Evolutionary conservation across 2,329 filamentous ascomycete species (phyloP).

Genomic region (Colletotrichum abscissum): DNA sequence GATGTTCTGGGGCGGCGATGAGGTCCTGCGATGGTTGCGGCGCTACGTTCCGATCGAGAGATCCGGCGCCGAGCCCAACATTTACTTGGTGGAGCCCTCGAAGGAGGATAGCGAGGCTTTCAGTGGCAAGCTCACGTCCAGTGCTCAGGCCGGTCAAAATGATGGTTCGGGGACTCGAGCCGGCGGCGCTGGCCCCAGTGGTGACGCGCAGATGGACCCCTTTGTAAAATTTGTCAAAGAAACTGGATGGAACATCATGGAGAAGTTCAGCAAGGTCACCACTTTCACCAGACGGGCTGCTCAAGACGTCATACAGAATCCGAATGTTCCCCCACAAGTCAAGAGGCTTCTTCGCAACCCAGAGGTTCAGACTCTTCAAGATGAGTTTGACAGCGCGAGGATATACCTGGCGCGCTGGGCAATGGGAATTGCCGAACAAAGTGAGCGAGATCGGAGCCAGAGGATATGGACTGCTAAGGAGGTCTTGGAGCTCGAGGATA

Average conservation of each 20-base stretch:
- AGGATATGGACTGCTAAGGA: constrained; percentile 94
- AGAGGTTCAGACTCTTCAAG: constrained; percentile 93
- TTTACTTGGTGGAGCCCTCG: constrained; percentile 90
- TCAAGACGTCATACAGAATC: constrained; percentile 91
- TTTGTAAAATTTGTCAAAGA: constrained; percentile 95
- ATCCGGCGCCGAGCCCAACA: constrained; percentile 86
- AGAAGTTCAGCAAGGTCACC: constrained; percentile 97
- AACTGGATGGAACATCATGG: constrained; percentile 94
- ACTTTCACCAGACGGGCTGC: constrained; percentile 94
- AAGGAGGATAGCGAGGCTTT: constrained; percentile 88
- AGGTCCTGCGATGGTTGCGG: constrained; percentile 90
- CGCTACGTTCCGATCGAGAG: constrained; percentile 86
- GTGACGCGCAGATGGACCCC: constrained; percentile 87
- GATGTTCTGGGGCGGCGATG: constrained; percentile 98
- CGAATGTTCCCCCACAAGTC: constrained; percentile 89
- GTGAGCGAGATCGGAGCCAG: constrained; percentile 85
- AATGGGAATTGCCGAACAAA: constrained; percentile 98
- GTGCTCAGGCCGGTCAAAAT: constrained; percentile 54
- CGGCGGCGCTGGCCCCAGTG: constrained; percentile 48
- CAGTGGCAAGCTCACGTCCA: constrained; percentile 68
- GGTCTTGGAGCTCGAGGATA: constrained; percentile 93
- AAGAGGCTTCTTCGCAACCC: constrained; percentile 87
- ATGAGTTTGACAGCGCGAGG: constrained; percentile 96
- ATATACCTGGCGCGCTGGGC: constrained; percentile 97
- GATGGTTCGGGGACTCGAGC: constrained; percentile 43